Evolutionary conservation across 208 protist species (phyloP), one percentile per base, ranked within the genome.

Genomic region (Angomonas ambiguus): DNA sequence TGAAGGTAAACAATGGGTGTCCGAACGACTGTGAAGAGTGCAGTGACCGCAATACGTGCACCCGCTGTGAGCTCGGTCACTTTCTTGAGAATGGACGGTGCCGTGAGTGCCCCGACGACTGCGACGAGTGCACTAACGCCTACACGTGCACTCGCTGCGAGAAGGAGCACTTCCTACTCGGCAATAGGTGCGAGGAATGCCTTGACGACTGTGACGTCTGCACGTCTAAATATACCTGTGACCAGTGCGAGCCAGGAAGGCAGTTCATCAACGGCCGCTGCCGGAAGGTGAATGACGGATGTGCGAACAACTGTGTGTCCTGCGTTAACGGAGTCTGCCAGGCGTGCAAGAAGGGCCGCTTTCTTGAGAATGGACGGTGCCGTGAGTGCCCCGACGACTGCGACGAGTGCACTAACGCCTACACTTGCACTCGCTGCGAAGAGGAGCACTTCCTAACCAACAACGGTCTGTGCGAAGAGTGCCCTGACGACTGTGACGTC

Each of bases 401-500:
- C 38, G 38, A 45, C 38, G 38, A n/a, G 11, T 45, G 38, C 38
- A 45, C 38, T 8, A 16, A 45, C 16, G 38, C 38, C 38, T n/a
- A 45, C 38, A 45, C 38, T 16, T 45, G 38, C 38, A 45, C 38
- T 8, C 8, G 11, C 11, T 45, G 38, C 38, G 38, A 45, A 8
- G 8, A 8, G 11, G 38, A 32, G 30, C 22, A 31, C 27, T 49
- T 27, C 27, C 28, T 27, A n/a, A n/a, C n/a, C 20, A 58, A n/a
- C 22, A 38, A 69, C 59, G 65, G 51, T 22, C 16, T 57, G 34
- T 49, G 49, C 53, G 0, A 61, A 25, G 34, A 62, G 34, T 32
- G 53, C 65, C 33, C 35, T 53, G 53, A 11, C 35, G 6, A 55
- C 53, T 22, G 51, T 32, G 32, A 49, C 5, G 28, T 61, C 22